Evolutionary conservation across 2,329 filamentous ascomycete genomes (phyloP).

Genomic region (Bipolaris zeicola): DNA sequence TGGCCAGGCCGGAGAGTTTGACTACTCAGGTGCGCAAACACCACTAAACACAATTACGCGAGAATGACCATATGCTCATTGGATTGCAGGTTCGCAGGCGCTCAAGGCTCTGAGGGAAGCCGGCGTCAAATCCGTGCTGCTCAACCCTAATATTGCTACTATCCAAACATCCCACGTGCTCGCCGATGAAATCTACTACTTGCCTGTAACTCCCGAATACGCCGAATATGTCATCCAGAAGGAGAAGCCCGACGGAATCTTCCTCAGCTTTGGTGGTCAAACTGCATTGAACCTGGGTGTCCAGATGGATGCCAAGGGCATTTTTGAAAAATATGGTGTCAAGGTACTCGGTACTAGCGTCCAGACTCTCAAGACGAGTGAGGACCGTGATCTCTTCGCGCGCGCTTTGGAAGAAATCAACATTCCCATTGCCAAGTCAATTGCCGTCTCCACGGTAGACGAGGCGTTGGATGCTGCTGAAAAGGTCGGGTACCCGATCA

Average conservation of each 20-base stretch:
- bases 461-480: slow-evolving; percentile 88
- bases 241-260: slow-evolving; percentile 94
- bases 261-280: slow-evolving; percentile 96
- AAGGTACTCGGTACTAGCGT: slow-evolving; percentile 95
- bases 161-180: slow-evolving; percentile 97
- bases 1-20: slow-evolving; percentile 97
- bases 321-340: slow-evolving; percentile 94
- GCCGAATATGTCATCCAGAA: slow-evolving; percentile 96
- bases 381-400: slow-evolving; percentile 94
- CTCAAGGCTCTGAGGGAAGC: slow-evolving; percentile 97
- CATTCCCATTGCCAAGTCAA: slow-evolving; percentile 95
- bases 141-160: slow-evolving; percentile 98
- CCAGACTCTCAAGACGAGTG: slow-evolving; percentile 89
- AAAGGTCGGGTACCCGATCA: slow-evolving; percentile 92
- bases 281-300: slow-evolving; percentile 96
- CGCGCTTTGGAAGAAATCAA: slow-evolving; percentile 96
- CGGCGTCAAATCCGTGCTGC: slow-evolving; percentile 85
- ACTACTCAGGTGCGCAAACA: slow-evolving; percentile 80
- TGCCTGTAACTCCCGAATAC: slow-evolving; percentile 97
- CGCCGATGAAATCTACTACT: slow-evolving; percentile 96
- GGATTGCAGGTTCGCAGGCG: slow-evolving; percentile 78
- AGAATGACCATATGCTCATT: slow-evolving; percentile 21
- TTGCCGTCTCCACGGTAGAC: slow-evolving; percentile 88
- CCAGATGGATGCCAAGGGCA: slow-evolving; percentile 93
- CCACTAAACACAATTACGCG: not conserved